Evolutionary conservation across 176 grass and related monocot genomes (phyloP), one percentile per base, ranked within the genome.

Genomic region (Stipa capillata): DNA sequence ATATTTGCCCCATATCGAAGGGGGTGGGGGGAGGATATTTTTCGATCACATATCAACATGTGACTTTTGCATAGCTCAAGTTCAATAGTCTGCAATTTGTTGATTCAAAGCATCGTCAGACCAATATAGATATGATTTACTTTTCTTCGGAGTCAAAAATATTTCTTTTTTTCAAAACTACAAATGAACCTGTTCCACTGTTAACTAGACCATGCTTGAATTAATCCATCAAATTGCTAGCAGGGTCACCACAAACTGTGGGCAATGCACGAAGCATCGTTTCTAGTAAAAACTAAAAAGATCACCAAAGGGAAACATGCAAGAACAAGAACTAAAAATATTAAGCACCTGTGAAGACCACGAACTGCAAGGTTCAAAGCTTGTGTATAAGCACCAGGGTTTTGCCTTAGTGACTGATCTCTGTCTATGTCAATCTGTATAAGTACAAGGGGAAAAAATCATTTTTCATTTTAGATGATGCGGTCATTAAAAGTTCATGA

Each of bases 261-360:
- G 35, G 13, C 20, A 63, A 52, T 24, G 4, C 43, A 25, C 4
- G 15, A 52, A 59, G 20, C 18, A 43, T 48, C 17, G 35, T 79
- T 66, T 50, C 60, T 39, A 39, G 15, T 6, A 60, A 59, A 74
- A 69, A n/a, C 15, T 4, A 48, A 47, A 48, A 70, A 0, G 16
- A 83, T 63, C 43, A 62, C 23, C 15, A 77, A 8, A 51, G 72
- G 5, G 40, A 41, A 77, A 44, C 31, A 78, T 68, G 18, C 39
- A 81, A 70, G 20, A 52, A 51, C 8, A 54, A 76, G 36, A 65
- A 74, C 47, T 68, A 76, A 77, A 74, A 27, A 69, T 8, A 11
- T 17, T 82, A 82, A 78, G 24, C 31, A 92, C 96, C 96, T 94
- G 70, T 91, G 74, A 82, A 98, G 90, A 74, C 92, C 92, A 86